Conservation (phyloP, 2,329 filamentous ascomycete genomes). For the Fusarium sp. region DNA sequence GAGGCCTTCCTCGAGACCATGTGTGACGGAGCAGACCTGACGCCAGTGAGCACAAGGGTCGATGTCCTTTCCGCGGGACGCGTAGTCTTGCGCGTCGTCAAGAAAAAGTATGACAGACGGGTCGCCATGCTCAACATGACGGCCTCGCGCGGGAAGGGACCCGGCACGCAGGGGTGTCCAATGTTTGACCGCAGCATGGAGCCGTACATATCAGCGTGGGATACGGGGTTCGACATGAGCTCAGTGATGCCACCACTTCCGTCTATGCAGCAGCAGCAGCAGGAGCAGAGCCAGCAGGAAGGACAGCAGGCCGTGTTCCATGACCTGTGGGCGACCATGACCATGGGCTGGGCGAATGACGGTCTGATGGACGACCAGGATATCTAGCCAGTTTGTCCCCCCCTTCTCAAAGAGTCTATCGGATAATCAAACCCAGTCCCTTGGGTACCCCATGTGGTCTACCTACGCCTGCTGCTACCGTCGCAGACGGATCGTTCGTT, state of each 20-base stretch:
- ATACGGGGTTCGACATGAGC: constrained; percentile 48
- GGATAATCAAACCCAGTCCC: neutral
- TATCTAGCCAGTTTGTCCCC: neutral
- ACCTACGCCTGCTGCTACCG: neutral
- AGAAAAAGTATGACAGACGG: constrained; percentile 58
- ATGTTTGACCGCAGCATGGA: constrained; percentile 65
- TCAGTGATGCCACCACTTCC: constrained; percentile 11
- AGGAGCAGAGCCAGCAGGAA: constrained; percentile 13
- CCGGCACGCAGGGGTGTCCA: constrained; percentile 54
- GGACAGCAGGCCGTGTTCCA: constrained; percentile 49
- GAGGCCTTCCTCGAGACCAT: constrained; percentile 54
- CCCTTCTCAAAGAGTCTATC: neutral
- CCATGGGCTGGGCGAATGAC: constrained; percentile 56
- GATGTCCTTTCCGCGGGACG: constrained; percentile 60
- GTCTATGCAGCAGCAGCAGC: constrained; percentile 24
- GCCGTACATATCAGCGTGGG: constrained; percentile 60
- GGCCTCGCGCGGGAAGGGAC: neutral
- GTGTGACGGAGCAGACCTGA: constrained; percentile 42
- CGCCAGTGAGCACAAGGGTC: constrained; percentile 46
- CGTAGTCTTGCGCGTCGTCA: constrained; percentile 60
- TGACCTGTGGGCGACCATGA: constrained; percentile 63
- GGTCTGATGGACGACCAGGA: constrained; percentile 9
- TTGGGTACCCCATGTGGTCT: neutral
- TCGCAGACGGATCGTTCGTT: neutral
- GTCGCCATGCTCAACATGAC: constrained; percentile 47